phyloP scores from a whole-genome alignment of 768 basidiomycete genomes.

The Pisolithus tinctorius region DNA sequence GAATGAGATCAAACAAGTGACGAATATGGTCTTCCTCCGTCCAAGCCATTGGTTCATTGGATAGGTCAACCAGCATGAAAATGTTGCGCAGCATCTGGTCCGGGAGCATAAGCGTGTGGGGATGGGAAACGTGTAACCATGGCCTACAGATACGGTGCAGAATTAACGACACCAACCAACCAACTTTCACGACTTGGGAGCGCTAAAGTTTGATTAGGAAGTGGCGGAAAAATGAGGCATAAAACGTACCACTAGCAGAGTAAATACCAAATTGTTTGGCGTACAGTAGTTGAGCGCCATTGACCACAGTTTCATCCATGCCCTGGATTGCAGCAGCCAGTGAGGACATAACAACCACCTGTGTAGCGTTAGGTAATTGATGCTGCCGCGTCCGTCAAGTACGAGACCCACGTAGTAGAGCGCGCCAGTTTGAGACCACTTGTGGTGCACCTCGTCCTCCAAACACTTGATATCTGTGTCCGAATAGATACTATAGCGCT shows the following conservation, averaged over 20 bases:
- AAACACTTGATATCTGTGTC: conserved; percentile 35
- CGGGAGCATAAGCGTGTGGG: too few relatives aligned
- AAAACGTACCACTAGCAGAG: conserved; percentile 1
- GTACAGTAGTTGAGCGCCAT: conserved; percentile 34
- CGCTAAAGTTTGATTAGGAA: conserved; percentile 1
- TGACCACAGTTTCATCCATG: conserved; percentile 27
- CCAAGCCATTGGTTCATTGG: conserved; percentile 31
- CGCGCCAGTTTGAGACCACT: conserved; percentile 36
- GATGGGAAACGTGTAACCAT: not conserved
- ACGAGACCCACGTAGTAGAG: conserved; percentile 29
- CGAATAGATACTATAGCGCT: conserved; percentile 29
- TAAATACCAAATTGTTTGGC: conserved; percentile 43
- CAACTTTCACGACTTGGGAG: conserved; percentile 42
- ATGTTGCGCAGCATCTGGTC: too few relatives aligned
- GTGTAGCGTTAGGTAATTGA: conserved; percentile 31
- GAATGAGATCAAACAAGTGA: conserved; percentile 43
- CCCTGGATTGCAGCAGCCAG: conserved; percentile 70
- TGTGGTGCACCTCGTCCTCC: conserved; percentile 33
- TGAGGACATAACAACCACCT: conserved; percentile 49
- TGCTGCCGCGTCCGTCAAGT: not conserved
- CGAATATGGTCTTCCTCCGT: conserved; percentile 50
- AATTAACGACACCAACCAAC: conserved; percentile 67
- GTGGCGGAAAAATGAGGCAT: not conserved
- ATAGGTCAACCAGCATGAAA: conserved; percentile 47
- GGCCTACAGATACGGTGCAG: conserved; percentile 42